Evolutionary conservation across 2,329 filamentous ascomycete genomes (phyloP), one percentile per base, ranked within the genome.

Genomic region (Ophiognomonia clavigignenti-juglandacearum): DNA sequence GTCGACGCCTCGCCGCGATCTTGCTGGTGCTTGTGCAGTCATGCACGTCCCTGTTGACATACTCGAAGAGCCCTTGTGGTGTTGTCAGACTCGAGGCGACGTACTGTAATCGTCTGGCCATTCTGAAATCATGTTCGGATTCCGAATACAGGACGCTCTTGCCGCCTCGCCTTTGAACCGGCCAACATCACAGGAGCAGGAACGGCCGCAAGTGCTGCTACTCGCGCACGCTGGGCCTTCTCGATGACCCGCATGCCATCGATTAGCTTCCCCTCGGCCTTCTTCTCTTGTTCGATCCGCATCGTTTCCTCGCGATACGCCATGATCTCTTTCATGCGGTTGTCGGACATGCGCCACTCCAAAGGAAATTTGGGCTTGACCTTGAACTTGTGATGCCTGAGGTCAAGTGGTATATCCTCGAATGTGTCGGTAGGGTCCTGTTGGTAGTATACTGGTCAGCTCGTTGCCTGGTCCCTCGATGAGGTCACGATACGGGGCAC

Each of bases 321-420:
- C n/a, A 80, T 77, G 42, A 96, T 71, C 65, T 86, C 75, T 59
- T 70, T 63, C 61, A 75, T 77, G 53, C 88, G 77, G 67, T 86
- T 74, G 39, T 79, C 69, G 2, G 86, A 91, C 75, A 98, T 69
- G 50, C 77, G 79, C 93, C 93, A 98, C 56, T 83, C 80, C 57
- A 81, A 76, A 2, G 93, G 93, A 66, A 96, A 97, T 54, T 73
- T 76, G 45, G 80, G 74, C 62, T 79, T 80, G 35, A 65, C 64
- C 71, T 85, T 86, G 53, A 78, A 74, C 60, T 78, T 83, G 71
- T 92, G 83, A 66, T 97, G 92, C 58, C 93, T 78, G 51, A 88
- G 84, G 62, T 98, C 91, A 40, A 97, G 77, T 2, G 93, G 92
- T 24, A 98, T 70, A 63, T 98, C 93, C 55, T 83, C 83, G 59